These are phyloP conservation scores for Cryptosporidium sp. DNA, from an alignment of 169 alveolate genomes.

Conservation along the genomic window DNA sequence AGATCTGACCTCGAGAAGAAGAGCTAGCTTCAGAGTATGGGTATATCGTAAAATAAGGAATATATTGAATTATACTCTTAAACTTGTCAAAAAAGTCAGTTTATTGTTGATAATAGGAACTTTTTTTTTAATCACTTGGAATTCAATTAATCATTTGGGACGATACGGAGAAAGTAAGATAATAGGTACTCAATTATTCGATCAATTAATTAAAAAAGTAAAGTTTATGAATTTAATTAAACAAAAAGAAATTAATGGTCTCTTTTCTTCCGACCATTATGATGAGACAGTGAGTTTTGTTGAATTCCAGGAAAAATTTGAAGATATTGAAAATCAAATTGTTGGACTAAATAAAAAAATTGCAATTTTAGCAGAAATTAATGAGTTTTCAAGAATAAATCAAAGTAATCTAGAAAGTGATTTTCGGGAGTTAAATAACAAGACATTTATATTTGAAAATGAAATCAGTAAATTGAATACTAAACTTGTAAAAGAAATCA, in stretches of 20 bases:
- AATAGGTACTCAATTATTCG: not conserved
- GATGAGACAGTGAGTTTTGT: not conserved
- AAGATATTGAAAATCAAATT: not conserved
- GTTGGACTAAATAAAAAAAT: conserved; percentile 26
- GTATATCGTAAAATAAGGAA: not conserved
- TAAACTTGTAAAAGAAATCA: not conserved
- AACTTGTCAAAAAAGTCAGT: not conserved
- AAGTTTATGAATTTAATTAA: not conserved
- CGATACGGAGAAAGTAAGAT: not conserved
- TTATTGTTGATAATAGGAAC: not conserved
- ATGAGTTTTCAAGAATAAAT: not conserved
- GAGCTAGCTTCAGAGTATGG: not conserved
- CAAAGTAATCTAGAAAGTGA: not conserved
- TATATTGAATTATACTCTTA: not conserved
- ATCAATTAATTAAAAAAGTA: not conserved
- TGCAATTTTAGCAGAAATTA: conserved; percentile 8
- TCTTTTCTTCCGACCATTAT: not conserved
- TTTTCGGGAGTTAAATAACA: not conserved
- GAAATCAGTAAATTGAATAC: not conserved
- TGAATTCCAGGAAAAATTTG: conserved; percentile 7
- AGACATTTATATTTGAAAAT: not conserved
- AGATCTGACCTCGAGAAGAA: not conserved
- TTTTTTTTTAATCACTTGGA: not conserved
- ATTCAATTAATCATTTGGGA: not conserved
- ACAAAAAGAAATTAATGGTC: not conserved